A percentile compares a stretch with the other conserved stretches of the same genome.
Conservation (phyloP, 179 eudicot species). For the Camellia oleifera region DNA sequence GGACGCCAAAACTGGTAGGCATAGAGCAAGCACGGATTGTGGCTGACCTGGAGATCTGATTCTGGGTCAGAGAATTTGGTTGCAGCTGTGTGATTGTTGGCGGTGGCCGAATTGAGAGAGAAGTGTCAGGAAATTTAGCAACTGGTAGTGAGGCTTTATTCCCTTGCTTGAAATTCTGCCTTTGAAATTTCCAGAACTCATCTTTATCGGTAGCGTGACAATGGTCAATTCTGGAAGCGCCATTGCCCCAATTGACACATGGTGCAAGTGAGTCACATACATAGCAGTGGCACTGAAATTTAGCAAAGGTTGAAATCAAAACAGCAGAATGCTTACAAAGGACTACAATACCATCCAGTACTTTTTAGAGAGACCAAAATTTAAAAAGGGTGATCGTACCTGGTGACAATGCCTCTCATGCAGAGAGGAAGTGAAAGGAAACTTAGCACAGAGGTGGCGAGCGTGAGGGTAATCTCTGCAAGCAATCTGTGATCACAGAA, state of each 20-base stretch:
- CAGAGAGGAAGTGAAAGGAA: slow-evolving; percentile 61
- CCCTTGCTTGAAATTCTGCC: slow-evolving; percentile 37
- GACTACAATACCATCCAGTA: background rate
- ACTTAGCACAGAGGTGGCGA: slow-evolving; percentile 82
- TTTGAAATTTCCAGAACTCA: slow-evolving; percentile 53
- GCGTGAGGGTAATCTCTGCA: slow-evolving; percentile 97
- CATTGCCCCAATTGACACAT: slow-evolving; percentile 63
- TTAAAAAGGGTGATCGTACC: slow-evolving; percentile 32
- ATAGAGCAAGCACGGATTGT: slow-evolving; percentile 26
- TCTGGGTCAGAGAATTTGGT: slow-evolving; percentile 11
- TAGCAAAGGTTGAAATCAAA: slow-evolving; percentile 14
- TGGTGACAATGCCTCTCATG: slow-evolving; percentile 61
- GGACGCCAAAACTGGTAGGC: slow-evolving; percentile 27
- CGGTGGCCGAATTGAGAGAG: slow-evolving; percentile 13
- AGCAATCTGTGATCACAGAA: slow-evolving; percentile 58
- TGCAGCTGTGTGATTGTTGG: slow-evolving; percentile 16
- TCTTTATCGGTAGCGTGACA: slow-evolving; percentile 83
- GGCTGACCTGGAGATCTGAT: slow-evolving; percentile 21
- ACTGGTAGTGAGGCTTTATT: slow-evolving; percentile 33
- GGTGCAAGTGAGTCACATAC: slow-evolving; percentile 93
- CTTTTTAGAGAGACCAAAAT: background rate
- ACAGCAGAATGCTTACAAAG: background rate
- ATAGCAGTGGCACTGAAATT: slow-evolving; percentile 93
- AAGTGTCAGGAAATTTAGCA: slow-evolving; percentile 16
- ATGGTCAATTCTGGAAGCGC: slow-evolving; percentile 30